These are phyloP conservation scores for Cryptosporidium sp. DNA, from an alignment of 169 alveolate genomes.

Conservation along the genomic window DNA sequence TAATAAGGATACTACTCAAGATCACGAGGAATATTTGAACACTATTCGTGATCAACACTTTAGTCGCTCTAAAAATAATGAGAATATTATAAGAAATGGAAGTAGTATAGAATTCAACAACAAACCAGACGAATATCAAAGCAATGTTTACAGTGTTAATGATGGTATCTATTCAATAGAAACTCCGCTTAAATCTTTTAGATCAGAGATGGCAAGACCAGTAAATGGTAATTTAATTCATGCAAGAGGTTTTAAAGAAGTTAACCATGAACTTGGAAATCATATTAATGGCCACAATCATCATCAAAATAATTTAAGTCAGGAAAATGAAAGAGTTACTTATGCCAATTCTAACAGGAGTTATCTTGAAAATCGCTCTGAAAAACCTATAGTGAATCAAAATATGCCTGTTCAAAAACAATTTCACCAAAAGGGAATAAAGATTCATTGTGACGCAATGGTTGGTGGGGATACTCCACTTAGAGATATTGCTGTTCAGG, in stretches of 20 bases:
- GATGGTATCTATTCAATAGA: slow-evolving; percentile 48
- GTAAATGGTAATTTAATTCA: not conserved
- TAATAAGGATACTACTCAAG: slow-evolving; percentile 38
- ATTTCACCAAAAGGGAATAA: not conserved
- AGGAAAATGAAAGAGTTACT: not conserved
- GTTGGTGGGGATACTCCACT: slow-evolving; percentile 75
- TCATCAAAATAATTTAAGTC: not conserved
- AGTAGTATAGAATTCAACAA: not conserved
- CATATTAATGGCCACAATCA: not conserved
- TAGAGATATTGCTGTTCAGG: slow-evolving; percentile 7
- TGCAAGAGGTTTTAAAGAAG: not conserved
- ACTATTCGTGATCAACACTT: slow-evolving; percentile 47
- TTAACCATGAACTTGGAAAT: not conserved
- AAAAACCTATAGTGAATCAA: not conserved
- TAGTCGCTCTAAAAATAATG: not conserved
- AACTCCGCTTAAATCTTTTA: slow-evolving; percentile 49
- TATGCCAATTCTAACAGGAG: not conserved
- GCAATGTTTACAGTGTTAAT: not conserved
- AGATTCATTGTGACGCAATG: slow-evolving; percentile 51
- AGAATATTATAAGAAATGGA: not conserved
- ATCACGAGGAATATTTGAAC: slow-evolving; percentile 51
- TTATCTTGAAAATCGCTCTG: not conserved
- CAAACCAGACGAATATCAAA: not conserved
- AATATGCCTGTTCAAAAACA: not conserved
- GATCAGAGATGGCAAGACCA: slow-evolving; percentile 3